Evolutionary conservation across 2,329 filamentous ascomycete species (phyloP).

Genomic region (Zymoseptoria pseudotritici): DNA sequence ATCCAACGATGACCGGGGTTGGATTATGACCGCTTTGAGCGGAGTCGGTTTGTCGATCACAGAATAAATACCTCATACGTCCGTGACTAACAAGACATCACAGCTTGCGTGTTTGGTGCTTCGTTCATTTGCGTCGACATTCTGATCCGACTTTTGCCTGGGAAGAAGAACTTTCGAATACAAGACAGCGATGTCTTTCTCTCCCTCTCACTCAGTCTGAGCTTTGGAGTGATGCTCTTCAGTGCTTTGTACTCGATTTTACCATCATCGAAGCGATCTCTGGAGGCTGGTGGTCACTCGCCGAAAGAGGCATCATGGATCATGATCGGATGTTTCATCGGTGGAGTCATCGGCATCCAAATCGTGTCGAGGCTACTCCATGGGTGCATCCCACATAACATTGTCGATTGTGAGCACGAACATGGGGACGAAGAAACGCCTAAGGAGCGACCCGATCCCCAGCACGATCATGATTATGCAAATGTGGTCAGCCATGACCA

Average conservation of each 20-base stretch:
- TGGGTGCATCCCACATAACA: slow-evolving; percentile 66
- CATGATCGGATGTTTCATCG: slow-evolving; percentile 62
- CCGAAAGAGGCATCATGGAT: slow-evolving; percentile 60
- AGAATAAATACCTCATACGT: background rate
- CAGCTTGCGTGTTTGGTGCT: slow-evolving; percentile 61
- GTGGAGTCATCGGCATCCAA: slow-evolving; percentile 69
- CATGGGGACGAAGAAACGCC: slow-evolving; percentile 54
- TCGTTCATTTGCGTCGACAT: slow-evolving; percentile 82
- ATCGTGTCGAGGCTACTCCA: slow-evolving; percentile 65
- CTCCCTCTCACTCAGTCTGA: slow-evolving; percentile 80
- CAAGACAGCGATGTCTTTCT: slow-evolving; percentile 84
- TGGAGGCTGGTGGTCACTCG: slow-evolving; percentile 60
- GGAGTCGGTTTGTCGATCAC: slow-evolving; percentile 56
- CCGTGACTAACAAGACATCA: slow-evolving; percentile 7
- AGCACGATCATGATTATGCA: slow-evolving; percentile 20
- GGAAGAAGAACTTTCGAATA: slow-evolving; percentile 72
- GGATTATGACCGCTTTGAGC: slow-evolving; percentile 80
- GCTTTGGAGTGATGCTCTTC: slow-evolving; percentile 87
- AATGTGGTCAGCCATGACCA: slow-evolving; percentile 20
- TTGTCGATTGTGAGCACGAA: slow-evolving; percentile 71
- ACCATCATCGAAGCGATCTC: slow-evolving; percentile 72
- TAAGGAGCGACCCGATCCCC: slow-evolving; percentile 15
- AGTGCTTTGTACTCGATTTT: slow-evolving; percentile 35
- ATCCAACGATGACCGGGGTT: slow-evolving; percentile 80
- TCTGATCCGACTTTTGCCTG: slow-evolving; percentile 63